A percentile compares a stretch with the other conserved stretches of the same genome.
Evolutionary conservation across 2,329 filamentous ascomycete genomes (phyloP).

Genomic region (Ophiobolus disseminans): DNA sequence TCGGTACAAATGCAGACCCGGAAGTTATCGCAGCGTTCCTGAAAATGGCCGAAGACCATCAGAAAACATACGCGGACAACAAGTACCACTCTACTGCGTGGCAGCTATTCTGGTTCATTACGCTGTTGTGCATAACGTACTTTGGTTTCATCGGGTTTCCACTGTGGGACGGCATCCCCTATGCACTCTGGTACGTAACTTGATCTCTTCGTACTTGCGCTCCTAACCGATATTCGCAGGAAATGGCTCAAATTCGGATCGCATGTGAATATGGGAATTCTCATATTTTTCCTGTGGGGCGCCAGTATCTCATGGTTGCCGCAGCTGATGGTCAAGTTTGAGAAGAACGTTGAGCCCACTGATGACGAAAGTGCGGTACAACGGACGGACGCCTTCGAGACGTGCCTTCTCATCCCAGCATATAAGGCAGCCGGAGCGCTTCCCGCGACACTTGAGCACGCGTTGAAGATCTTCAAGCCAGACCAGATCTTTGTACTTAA

Average conservation of each 20-base stretch:
- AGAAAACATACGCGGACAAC: too few relatives aligned
- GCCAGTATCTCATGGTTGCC: too few relatives aligned
- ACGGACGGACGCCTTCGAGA: conserved; percentile 28
- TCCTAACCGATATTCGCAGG: conserved; percentile 47
- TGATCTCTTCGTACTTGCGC: conserved; percentile 54
- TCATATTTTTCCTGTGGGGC: too few relatives aligned
- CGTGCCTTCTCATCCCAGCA: conserved; percentile 33
- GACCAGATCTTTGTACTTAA: conserved; percentile 23
- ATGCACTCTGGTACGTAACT: conserved; percentile 52
- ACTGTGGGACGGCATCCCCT: conserved; percentile 56
- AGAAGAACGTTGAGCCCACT: too few relatives aligned
- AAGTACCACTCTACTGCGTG: too few relatives aligned
- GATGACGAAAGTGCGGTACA: conserved; percentile 38
- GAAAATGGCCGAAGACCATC: too few relatives aligned
- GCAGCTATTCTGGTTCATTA: too few relatives aligned
- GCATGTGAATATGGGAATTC: too few relatives aligned
- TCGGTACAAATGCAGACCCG: neutral
- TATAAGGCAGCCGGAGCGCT: conserved; percentile 23
- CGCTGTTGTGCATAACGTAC: conserved; percentile 49
- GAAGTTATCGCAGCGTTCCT: too few relatives aligned
- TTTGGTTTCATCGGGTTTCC: conserved; percentile 57
- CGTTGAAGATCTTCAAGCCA: conserved; percentile 23
- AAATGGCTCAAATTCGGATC: conserved; percentile 41
- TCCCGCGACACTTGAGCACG: conserved; percentile 18
- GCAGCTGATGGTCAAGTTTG: too few relatives aligned